A percentile compares a stretch with the other conserved stretches of the same genome.
Evolutionary conservation across 163 green algal genomes (phyloP).

Genomic region (Scenedesmus sp.): DNA sequence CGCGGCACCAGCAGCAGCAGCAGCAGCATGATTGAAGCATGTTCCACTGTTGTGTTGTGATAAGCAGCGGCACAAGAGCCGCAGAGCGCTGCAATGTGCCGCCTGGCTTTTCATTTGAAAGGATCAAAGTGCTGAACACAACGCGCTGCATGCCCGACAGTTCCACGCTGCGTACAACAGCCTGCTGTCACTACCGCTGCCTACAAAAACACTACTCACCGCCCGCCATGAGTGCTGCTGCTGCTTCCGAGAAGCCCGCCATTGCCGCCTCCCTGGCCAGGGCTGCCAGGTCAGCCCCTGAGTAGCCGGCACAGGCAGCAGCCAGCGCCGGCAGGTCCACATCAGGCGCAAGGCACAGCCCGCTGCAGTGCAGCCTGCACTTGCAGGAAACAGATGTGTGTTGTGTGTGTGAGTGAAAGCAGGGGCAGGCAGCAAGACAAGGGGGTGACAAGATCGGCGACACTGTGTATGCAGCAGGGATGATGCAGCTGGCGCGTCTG

Average conservation of each 20-base stretch:
- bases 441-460: neutral
- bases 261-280: conserved; percentile 91
- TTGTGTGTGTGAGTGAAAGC: neutral
- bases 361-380: conserved; percentile 69
- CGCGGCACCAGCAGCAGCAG: neutral
- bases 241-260: conserved; percentile 66
- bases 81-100: neutral
- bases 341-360: conserved; percentile 24
- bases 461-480: neutral
- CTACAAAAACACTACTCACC: neutral
- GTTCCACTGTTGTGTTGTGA: no score
- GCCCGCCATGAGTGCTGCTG: conserved; percentile 2
- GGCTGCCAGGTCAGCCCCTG: conserved; percentile 91
- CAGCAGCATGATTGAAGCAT: neutral
- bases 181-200: neutral
- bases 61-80: no score
- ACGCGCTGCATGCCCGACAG: no score
- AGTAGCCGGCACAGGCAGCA: conserved; percentile 86
- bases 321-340: conserved; percentile 74
- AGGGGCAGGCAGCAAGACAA: neutral
- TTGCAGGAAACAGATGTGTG: neutral
- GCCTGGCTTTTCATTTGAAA: neutral
- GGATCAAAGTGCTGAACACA: neutral
- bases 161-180: neutral
- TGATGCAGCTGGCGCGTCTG: neutral